Evolutionary conservation across 352 stramenopile genomes (phyloP), one percentile per base, ranked within the genome.

Genomic region (Phytophthora podocarpi): DNA sequence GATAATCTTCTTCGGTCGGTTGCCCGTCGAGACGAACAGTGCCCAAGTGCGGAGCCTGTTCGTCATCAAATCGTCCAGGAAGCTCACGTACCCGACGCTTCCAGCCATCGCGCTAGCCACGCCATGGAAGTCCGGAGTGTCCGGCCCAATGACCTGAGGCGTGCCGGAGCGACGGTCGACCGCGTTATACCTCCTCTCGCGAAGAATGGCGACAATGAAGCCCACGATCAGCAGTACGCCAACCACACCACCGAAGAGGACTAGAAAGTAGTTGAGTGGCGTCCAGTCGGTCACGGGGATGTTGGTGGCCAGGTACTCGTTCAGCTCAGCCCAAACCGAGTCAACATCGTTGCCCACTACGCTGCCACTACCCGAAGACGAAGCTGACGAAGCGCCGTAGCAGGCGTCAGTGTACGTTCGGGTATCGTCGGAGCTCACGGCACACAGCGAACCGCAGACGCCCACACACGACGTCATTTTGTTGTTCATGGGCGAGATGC

Each of bases 401-500:
- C 72, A 81, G 13, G 73, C 63, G 26, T 78, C 67, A 0, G 70
- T 65, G 31, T 82, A 86, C 3, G 67, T 72, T 23, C 74, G 76
- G n/a, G 48, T 57, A n/a, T 79, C 71, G 18, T 42, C 41, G 5
- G 72, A 59, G 24, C 48, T 67, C 8, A 86, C 67, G 4, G 69
- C 65, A 66, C 77, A 87, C 2, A 84, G 43, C 18, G 77, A 84
- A 3, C 74, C 74, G 16, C 77, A 87, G 23, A 84, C 72, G 10
- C 72, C 74, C 4, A 81, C 68, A 48, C 77, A 87, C 3, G 77
- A 82, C 51, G 71, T 77, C 56, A 87, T 61, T 18, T 36, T 39
- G 20, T 59, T 72, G 63, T 84, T 76, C 71, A 82, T 82, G 3
- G 77, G 77, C 7, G 64, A 34, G 43, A 81, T 77, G 48, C 77